These are phyloP conservation scores for Geoglossum glabrum DNA, from an alignment of 495 filamentous ascomycete genomes.

Conservation along the genomic window DNA sequence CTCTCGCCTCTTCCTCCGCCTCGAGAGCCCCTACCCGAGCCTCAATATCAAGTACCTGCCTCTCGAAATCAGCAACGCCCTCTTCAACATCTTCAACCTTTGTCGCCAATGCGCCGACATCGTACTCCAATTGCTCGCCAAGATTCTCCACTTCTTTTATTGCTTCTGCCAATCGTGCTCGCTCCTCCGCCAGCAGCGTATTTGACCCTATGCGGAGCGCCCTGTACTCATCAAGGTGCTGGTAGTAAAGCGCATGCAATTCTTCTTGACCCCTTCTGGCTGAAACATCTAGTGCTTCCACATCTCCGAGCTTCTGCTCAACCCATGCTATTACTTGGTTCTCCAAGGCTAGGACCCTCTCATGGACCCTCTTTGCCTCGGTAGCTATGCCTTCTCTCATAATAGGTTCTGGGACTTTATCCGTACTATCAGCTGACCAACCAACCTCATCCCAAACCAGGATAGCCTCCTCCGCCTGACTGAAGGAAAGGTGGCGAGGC, in stretches of 20 bases:
- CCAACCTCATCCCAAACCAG: conserved; percentile 42
- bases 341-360: conserved; percentile 27
- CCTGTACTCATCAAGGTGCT: conserved; percentile 43
- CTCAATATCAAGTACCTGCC: conserved; percentile 63
- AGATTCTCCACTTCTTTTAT: conserved; percentile 68
- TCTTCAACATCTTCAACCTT: conserved; percentile 81
- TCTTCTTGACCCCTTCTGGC: conserved; percentile 39
- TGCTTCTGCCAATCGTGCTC: conserved; percentile 43
- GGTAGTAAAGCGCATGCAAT: conserved; percentile 45
- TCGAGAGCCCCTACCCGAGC: conserved; percentile 48
- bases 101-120: conserved; percentile 57
- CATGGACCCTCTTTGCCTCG: conserved; percentile 38
- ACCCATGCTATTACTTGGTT: conserved; percentile 42
- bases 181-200: conserved; percentile 47
- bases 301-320: conserved; percentile 33
- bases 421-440: conserved; percentile 5
- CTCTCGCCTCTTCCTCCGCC: conserved; percentile 39
- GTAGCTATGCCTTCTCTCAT: conserved; percentile 30
- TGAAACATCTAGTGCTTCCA: conserved; percentile 42
- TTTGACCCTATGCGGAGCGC: conserved; percentile 41
- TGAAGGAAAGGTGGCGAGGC: conserved; percentile 74
- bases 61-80: conserved; percentile 59
- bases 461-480: conserved; percentile 68
- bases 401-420: conserved; percentile 17
- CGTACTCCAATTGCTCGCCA: conserved; percentile 82